Evolutionary conservation across 176 grass and related monocot species (phyloP), one percentile per base, ranked within the genome.

Genomic region (Hsuehochloa calcarea): DNA sequence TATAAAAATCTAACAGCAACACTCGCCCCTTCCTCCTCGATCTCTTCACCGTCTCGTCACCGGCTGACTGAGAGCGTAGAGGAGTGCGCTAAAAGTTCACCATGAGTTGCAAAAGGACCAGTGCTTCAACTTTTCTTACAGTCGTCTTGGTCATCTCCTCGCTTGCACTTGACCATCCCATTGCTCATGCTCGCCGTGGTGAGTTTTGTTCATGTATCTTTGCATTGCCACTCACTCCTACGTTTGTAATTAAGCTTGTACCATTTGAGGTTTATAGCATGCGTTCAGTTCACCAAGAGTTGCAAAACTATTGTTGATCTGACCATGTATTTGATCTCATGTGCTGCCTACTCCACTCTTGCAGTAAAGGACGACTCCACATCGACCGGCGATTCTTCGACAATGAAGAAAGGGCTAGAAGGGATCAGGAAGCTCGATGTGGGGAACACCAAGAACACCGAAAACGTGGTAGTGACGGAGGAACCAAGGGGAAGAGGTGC

Each of bases 161-260:
- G 67, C 59, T 87, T 27, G 5, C 49, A 12, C 39, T 87, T 26
- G 34, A 79, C 84, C 59, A 11, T 11, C 80, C 59, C 26, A 0
- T 79, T 6, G 89, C 60, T 25, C 74, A 73, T 51, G 89, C 84
- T 68, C 84, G 84, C 60, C 89, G 44, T 0, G 8, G 89, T 87
- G 50, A 84, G 80, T 61, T 31, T 11, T 2, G 0, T 40, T 52
- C 34, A 38, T n/a, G n/a, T n/a, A n/a, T 76, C 22, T 51, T 51
- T 41, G 52, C n/a, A 10, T 34, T 29, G 0, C 6, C 17, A 5
- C 6, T 46, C 40, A 9, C 7, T 46, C 5, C 60, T 10, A 1
- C 25, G 11, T 72, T 11, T 69, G 10, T 34, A n/a, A n/a, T n/a
- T n/a, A 54, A 73, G 4, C n/a, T 25, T 3, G 25, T 86, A 25